Evolutionary conservation across 2,329 filamentous ascomycete species (phyloP), one percentile per base, ranked within the genome.

Genomic region (Cordyceps farinosa): DNA sequence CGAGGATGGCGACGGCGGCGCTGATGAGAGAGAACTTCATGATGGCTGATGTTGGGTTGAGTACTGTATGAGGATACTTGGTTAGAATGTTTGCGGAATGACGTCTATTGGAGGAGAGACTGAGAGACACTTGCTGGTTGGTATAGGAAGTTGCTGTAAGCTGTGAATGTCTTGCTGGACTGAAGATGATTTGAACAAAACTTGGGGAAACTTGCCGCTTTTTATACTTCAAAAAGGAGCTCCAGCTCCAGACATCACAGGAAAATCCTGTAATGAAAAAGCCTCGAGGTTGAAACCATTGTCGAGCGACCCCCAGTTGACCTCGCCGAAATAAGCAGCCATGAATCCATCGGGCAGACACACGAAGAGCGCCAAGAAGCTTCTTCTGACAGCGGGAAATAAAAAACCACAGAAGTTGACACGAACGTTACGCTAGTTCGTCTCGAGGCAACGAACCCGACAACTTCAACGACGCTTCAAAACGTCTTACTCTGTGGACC

Each of bases 21-120:
- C 27, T n/a, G 38, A 60, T 3, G 22, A 58, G 15, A 27, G 61
- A 52, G 36, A 54, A 58, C 30, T 63, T 54, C 61, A 63, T 63
- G 29, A 52, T 53, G 48, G 8, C 44, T 27, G 27, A 15, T 3
- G 17, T 40, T 9, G 1, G 3, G 7, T 27, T 7, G 8, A 29
- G 10, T 29, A 7, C 5, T 54, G 6, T 13, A 13, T 29, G 32
- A 38, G 10, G n/a, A 22, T 15, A 5, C 7, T 8, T 40, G n/a
- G 32, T 40, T 27, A 27, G 6, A 29, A 32, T 5, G 5, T 50
- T 15, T 6, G 3, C 10, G 5, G 10, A 17, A 17, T 29, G 45
- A n/a, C n/a, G 22, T 5, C 27, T 7, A 22, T 22, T 22, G 22
- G 22, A 22, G 22, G 29, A 15, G 47, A 4, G 4, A 3, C 11